Conservation (phyloP, 2,329 filamentous ascomycete genomes). For the Scedosporium dehoogii region DNA sequence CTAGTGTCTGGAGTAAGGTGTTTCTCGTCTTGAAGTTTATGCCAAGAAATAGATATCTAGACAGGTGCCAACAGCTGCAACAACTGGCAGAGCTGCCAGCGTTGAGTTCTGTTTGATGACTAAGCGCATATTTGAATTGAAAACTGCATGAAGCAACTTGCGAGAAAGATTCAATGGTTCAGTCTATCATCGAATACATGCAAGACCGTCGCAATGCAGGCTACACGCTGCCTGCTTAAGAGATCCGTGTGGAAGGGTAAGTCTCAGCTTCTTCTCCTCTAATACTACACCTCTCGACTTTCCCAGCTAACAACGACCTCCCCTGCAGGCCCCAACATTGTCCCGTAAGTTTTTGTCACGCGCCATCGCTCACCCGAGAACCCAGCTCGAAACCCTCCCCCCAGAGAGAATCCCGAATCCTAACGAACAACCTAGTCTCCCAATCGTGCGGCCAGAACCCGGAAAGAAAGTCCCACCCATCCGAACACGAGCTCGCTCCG, state of each 20-base stretch:
- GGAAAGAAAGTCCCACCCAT: slow-evolving; percentile 63
- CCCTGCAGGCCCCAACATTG: slow-evolving; percentile 37
- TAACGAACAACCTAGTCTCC: slow-evolving; percentile 34
- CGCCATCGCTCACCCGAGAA: slow-evolving; percentile 1
- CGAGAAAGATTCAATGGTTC: neutral
- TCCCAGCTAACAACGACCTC: slow-evolving; percentile 12
- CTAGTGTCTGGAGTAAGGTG: neutral
- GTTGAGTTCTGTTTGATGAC: neutral
- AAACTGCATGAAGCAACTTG: neutral
- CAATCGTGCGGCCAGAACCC: slow-evolving; percentile 49
- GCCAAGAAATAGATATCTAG: neutral
- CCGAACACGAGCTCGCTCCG: slow-evolving; percentile 75
- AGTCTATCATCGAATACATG: neutral
- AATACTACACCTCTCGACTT: neutral
- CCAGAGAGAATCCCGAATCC: neutral
- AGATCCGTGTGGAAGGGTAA: slow-evolving; percentile 85
- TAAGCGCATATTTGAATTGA: neutral
- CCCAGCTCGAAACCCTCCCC: slow-evolving; percentile 13
- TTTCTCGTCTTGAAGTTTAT: neutral
- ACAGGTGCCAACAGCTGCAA: neutral
- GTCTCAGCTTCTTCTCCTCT: slow-evolving; percentile 8
- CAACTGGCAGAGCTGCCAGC: neutral
- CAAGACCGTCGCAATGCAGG: slow-evolving; percentile 4
- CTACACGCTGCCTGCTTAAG: slow-evolving; percentile 54
- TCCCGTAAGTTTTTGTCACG: slow-evolving; percentile 32